Evolutionary conservation across 192 early-diverging fungal genomes (phyloP), one percentile per base, ranked within the genome.

Genomic region (Mortierella claussenii): DNA sequence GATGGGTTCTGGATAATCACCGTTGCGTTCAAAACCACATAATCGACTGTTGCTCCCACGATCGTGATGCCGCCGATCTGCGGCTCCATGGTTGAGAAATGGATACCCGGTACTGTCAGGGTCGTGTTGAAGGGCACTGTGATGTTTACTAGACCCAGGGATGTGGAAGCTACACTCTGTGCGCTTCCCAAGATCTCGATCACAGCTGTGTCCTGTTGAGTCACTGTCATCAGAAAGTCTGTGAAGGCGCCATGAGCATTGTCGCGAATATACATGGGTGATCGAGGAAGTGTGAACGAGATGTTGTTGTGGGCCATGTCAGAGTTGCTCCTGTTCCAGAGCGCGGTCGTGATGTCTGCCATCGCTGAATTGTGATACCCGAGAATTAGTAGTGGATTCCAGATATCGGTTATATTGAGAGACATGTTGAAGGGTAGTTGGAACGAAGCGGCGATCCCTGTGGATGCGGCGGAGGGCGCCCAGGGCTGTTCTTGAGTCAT

Each of bases 271-370:
- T 36, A 12, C 61, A 74, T 45, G 2, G 33, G 56, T 1, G 69
- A 74, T 2, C 55, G 5, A 32, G 69, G 69, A 3, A 74, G 31
- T 1, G 59, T 33, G 42, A 74, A 65, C 1, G 62, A 45, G 40
- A 74, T 74, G 17, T 74, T 65, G 36, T 74, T 74, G 23, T 65
- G 60, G 5, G 43, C 36, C 69, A 74, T 58, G 32, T 74, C 69
- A 3, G 69, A 74, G 40, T 31, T 53, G 55, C 37, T 65, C 28
- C 42, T 32, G 53, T 74, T 65, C 69, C 69, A 74, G 21, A 74
- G 49, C 2, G 69, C 69, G 9, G 69, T 55, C 2, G 61, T 56
- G 23, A 74, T 65, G 15, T 74, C 69, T 2, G 69, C 62, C 12
- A 74, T 26, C 3, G 69, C 42, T 9, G 24, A 37, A 1, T 20